Percentiles rank a stretch among this genome's conserved stretches.
phyloP scores from a whole-genome alignment of 345 rosid genomes.

The Barbarea vulgaris region DNA sequence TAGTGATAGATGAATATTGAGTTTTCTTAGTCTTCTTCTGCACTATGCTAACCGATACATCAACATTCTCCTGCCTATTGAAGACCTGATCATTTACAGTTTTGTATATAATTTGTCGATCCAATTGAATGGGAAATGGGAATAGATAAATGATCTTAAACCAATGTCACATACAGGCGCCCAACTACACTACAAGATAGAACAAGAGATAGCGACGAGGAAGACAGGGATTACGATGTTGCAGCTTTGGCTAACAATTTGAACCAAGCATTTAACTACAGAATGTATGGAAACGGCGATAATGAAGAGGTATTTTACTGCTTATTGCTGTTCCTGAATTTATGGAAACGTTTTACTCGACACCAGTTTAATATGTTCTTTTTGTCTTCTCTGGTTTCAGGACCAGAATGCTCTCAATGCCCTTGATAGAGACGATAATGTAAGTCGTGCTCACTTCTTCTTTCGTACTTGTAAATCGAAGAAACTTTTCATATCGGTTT shows the following conservation, averaged over 20 bases:
- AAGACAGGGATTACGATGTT: slow-evolving; percentile 91
- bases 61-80: background rate
- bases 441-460: slow-evolving; percentile 29
- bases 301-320: slow-evolving; percentile 67
- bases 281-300: slow-evolving; percentile 82
- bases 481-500: background rate
- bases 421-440: slow-evolving; percentile 85
- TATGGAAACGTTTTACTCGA: slow-evolving; percentile 1
- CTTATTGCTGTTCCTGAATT: background rate
- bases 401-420: slow-evolving; percentile 63
- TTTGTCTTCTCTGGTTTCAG: slow-evolving; percentile 47
- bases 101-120: background rate
- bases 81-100: background rate
- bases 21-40: background rate
- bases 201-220: slow-evolving; percentile 90
- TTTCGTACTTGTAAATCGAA: background rate
- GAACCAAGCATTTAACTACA: slow-evolving; percentile 89
- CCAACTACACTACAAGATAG: slow-evolving; percentile 94
- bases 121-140: background rate
- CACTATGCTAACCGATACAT: background rate
- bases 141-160: slow-evolving; percentile 4
- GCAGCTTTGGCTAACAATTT: slow-evolving; percentile 91
- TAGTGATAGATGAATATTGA: background rate
- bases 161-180: slow-evolving; percentile 58
- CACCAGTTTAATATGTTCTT: background rate